Conservation (phyloP, 805 yeast species). For the Hanseniaspora singularis region DNA sequence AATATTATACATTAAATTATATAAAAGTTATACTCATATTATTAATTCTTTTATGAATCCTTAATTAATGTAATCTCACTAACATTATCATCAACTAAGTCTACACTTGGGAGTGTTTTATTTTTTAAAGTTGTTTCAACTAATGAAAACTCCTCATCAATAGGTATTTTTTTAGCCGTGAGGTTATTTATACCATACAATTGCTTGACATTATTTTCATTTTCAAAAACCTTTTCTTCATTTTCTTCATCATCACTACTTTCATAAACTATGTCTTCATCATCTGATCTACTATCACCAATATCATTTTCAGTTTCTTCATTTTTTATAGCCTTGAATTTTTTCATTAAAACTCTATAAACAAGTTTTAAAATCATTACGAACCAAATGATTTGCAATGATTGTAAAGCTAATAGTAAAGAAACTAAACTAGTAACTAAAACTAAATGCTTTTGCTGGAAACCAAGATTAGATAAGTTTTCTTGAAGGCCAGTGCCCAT, state of each 20-base stretch:
- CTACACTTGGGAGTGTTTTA: too few species aligned
- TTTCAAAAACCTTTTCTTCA: neutral
- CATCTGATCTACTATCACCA: constrained; percentile 67
- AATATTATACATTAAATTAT: too few species aligned
- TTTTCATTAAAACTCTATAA: constrained; percentile 7
- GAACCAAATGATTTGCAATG: constrained; percentile 13
- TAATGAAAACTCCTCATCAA: neutral
- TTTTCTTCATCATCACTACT: neutral
- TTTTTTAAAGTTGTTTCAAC: neutral
- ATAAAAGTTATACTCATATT: too few species aligned
- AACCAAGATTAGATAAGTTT: too few species aligned
- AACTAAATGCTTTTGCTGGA: neutral
- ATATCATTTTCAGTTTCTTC: constrained; percentile 8
- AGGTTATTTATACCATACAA: neutral
- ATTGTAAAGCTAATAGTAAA: constrained; percentile 5
- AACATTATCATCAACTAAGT: neutral
- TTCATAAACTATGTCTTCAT: constrained; percentile 39
- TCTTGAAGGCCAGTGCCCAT: neutral
- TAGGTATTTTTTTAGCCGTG: neutral
- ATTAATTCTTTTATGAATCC: too few species aligned
- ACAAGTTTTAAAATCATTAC: constrained; percentile 8
- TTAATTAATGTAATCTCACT: neutral
- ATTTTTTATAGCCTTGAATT: neutral
- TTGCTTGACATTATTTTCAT: too few species aligned
- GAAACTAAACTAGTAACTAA: constrained; percentile 3